phyloP scores from a whole-genome alignment of 148 eudicot species.

The Selenicereus undatus region DNA sequence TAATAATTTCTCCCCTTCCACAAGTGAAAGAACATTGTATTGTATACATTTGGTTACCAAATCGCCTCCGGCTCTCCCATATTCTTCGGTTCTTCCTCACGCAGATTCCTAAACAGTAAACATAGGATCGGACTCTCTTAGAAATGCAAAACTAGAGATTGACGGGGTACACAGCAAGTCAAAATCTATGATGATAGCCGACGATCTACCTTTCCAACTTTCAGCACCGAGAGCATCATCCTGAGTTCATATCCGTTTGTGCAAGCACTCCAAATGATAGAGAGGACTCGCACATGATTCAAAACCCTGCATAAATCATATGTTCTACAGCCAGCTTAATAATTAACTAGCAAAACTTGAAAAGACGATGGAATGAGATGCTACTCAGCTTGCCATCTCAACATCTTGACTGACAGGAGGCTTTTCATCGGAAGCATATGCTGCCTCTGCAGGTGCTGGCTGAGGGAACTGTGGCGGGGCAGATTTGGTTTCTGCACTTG shows the following conservation, averaged over 20 bases:
- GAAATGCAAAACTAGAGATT: too few species aligned
- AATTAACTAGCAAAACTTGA: neutral
- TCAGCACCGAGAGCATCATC: neutral
- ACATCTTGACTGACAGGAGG: constrained; percentile 37
- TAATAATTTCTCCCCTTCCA: too few species aligned
- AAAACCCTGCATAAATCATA: neutral
- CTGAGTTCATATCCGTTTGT: neutral
- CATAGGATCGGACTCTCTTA: too few species aligned
- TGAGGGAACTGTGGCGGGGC: constrained; percentile 31
- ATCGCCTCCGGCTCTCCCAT: too few species aligned
- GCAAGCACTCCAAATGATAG: neutral
- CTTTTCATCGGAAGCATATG: constrained; percentile 39
- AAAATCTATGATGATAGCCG: too few species aligned
- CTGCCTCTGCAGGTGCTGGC: constrained; percentile 30
- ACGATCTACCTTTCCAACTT: too few species aligned
- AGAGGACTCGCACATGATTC: neutral
- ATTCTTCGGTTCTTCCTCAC: too few species aligned
- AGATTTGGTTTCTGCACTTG: constrained; percentile 38
- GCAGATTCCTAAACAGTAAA: too few species aligned
- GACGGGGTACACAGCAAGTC: too few species aligned
- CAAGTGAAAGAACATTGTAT: too few species aligned
- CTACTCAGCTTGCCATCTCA: constrained; percentile 46
- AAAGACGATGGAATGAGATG: constrained; percentile 5
- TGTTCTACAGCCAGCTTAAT: too few species aligned
- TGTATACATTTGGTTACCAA: too few species aligned